Evolutionary conservation across 2,329 filamentous ascomycete species (phyloP), one percentile per base, ranked within the genome.

Genomic region (Fusarium robinianum): DNA sequence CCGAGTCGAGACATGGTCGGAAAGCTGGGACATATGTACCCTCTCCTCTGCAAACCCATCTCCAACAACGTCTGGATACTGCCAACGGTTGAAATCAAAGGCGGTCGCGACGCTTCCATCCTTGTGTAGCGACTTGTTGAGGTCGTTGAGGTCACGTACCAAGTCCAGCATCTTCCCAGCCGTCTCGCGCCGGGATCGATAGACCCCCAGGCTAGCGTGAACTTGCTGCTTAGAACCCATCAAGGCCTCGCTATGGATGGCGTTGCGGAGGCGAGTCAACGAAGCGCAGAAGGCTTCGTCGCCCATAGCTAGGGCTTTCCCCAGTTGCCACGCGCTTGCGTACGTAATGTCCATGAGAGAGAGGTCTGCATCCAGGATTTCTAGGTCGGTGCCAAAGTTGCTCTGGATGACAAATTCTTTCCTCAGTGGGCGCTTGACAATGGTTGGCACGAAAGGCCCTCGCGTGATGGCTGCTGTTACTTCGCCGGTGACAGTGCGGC

Each of bases 291-390:
- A 72, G 0, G 41, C 41, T 5, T 58, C 10, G 44, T 60, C 67
- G 0, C 61, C 63, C 2, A 73, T 49, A 1, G 67, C 72, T n/a
- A 73, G 31, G 3, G 58, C 60, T 29, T 62, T 64, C 0, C 73
- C 72, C 1, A 73, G 48, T 29, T 70, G 53, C 72, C 72, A 76
- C 0, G 72, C 72, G 1, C 56, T 37, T 0, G 63, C 62, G 53
- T 74, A 76, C 0, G 67, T 65, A 2, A 73, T 33, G 41, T 75
- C 72, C 65, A 74, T 70, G 5, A 74, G 42, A 0, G 64, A 64
- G 1, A 65, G n/a, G 5, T 64, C 29, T 3, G 41, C 29, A 35
- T 75, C 72, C 1, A 73, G 33, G n/a, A 74, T 66, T 44, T 69
- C 63, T 12, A 69, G 55, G 27, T 71, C 62, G 1, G 46, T 46